A percentile compares a stretch with the other conserved stretches of the same genome.
phyloP scores from a whole-genome alignment of 768 basidiomycete species.

The Cyathus striatus region DNA sequence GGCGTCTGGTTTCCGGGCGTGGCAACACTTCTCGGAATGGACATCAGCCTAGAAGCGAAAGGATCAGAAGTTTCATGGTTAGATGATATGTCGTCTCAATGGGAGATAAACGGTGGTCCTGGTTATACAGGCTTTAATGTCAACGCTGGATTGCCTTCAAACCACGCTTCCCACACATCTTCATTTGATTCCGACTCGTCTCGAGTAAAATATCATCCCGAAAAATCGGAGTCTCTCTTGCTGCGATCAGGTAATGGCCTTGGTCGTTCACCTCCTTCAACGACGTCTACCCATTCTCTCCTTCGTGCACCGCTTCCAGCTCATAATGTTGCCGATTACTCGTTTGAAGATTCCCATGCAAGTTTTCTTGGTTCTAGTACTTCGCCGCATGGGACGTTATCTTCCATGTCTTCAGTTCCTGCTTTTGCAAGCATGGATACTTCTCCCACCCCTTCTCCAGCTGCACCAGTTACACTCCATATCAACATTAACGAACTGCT shows the following conservation, averaged over 20 bases:
- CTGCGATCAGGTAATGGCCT: not conserved
- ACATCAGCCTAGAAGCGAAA: constrained; percentile 64
- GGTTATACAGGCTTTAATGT: constrained; percentile 74
- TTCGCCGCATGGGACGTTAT: constrained; percentile 30
- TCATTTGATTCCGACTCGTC: constrained; percentile 39
- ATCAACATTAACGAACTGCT: constrained; percentile 77
- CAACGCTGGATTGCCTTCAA: constrained; percentile 30
- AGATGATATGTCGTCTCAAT: constrained; percentile 40
- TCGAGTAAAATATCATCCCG: not conserved
- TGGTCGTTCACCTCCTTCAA: constrained; percentile 32
- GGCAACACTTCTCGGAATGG: constrained; percentile 75
- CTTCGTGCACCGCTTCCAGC: constrained; percentile 71
- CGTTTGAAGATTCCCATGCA: constrained; percentile 55
- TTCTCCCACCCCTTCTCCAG: constrained; percentile 35
- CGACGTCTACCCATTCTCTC: constrained; percentile 55
- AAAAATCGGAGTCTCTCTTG: too few relatives aligned
- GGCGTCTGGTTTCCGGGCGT: constrained; percentile 83
- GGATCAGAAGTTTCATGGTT: constrained; percentile 70
- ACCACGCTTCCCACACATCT: constrained; percentile 36
- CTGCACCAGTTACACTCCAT: constrained; percentile 64
- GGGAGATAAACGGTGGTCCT: constrained; percentile 57
- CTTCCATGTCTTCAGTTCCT: constrained; percentile 47
- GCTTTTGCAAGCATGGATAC: constrained; percentile 22
- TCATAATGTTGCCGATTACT: constrained; percentile 63
- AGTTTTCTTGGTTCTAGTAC: constrained; percentile 28